Percentiles rank a stretch among this genome's conserved stretches.
phyloP scores from a whole-genome alignment of 768 basidiomycete genomes.

The Ramaria sp. region DNA sequence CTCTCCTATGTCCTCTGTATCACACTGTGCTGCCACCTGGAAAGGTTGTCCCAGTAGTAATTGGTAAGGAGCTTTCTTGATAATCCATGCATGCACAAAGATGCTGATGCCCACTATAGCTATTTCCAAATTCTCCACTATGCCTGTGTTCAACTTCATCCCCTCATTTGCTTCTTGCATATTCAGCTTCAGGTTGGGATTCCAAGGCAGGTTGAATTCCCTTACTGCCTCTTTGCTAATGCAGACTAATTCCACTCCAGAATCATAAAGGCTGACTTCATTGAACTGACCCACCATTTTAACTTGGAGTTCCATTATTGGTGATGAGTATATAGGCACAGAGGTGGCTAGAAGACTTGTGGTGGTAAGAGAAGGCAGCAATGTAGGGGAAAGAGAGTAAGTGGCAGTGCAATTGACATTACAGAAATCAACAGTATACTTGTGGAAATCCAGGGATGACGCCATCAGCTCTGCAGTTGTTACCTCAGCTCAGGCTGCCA shows the following conservation, averaged over 20 bases:
- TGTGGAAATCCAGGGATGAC: not conserved
- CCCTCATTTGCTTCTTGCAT: conserved; percentile 2
- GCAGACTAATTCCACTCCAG: not conserved
- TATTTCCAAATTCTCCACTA: conserved; percentile 5
- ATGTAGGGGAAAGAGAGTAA: not conserved
- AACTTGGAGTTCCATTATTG: not conserved
- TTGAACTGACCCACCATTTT: not conserved
- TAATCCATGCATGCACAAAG: conserved; percentile 6
- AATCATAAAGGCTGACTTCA: not conserved
- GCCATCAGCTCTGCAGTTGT: not conserved
- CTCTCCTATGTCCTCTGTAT: not conserved
- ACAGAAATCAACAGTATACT: not conserved
- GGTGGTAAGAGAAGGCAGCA: not conserved
- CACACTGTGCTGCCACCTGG: not conserved
- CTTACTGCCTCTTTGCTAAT: not conserved
- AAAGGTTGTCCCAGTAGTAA: conserved; percentile 10
- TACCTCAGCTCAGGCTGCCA: not conserved
- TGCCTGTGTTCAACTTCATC: not conserved
- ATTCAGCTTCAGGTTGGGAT: not conserved
- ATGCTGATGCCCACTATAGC: not conserved
- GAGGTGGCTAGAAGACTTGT: not conserved
- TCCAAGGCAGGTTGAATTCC: not conserved
- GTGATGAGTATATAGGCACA: not conserved
- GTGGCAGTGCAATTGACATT: not conserved
- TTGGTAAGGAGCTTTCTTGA: conserved; percentile 10